A percentile compares a stretch with the other conserved stretches of the same genome.
phyloP scores from a whole-genome alignment of 2,329 filamentous ascomycete genomes.

The Pseudocercospora vitis region DNA sequence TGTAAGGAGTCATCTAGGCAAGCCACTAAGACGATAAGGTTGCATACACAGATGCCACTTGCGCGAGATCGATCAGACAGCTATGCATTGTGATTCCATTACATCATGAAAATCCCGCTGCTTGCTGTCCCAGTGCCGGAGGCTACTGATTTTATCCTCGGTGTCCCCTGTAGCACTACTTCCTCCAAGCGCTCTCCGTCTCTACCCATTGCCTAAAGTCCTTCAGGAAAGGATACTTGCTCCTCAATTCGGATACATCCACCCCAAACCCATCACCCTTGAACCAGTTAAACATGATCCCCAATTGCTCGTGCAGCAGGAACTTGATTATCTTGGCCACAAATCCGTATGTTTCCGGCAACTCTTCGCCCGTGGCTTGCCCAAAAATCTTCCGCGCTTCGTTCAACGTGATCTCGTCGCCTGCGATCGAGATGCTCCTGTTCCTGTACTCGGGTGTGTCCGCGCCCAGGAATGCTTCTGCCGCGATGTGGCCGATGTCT shows the following conservation, averaged over 20 bases:
- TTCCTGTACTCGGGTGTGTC: constrained; percentile 44
- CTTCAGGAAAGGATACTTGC: constrained; percentile 48
- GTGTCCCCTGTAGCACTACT: no score
- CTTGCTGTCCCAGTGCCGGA: background rate
- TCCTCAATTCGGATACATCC: constrained; percentile 46
- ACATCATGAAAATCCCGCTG: background rate
- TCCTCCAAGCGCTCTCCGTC: constrained; percentile 47
- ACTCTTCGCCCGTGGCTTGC: constrained; percentile 45
- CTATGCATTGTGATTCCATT: background rate
- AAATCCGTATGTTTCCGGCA: constrained; percentile 47
- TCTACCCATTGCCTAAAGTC: constrained; percentile 52
- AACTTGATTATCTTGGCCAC: constrained; percentile 45
- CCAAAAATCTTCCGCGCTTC: constrained; percentile 50
- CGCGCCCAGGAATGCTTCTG: constrained; percentile 50
- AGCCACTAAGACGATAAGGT: background rate
- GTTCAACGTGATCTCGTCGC: constrained; percentile 52
- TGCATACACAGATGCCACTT: background rate
- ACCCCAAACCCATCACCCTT: constrained; percentile 48
- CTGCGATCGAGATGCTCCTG: constrained; percentile 51
- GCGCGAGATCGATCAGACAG: background rate
- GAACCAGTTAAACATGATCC: constrained; percentile 49
- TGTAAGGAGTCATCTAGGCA: background rate
- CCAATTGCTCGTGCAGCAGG: constrained; percentile 39
- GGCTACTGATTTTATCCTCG: no score
- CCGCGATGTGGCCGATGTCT: constrained; percentile 52